Evolutionary conservation across 2,329 filamentous ascomycete species (phyloP).

Genomic region (Phyllosticta ampelicida): DNA sequence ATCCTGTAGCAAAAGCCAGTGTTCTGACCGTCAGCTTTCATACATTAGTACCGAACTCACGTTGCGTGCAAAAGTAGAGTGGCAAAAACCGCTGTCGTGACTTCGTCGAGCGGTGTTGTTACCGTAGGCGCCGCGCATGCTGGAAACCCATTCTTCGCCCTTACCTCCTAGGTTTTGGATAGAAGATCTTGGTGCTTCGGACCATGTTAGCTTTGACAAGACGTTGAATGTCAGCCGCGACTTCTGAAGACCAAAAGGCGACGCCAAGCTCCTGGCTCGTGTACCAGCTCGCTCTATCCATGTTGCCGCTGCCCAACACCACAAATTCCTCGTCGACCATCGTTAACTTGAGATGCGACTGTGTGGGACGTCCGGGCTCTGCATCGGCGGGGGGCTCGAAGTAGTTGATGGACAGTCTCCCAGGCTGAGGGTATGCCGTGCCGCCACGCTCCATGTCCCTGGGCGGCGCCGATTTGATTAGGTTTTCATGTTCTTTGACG

Average conservation of each 20-base stretch:
- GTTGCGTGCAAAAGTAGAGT: neutral
- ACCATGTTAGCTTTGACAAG: conserved; percentile 1
- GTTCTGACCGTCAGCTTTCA: neutral
- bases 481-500: conserved; percentile 42
- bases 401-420: conserved; percentile 48
- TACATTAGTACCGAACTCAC: neutral
- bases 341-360: conserved; percentile 68
- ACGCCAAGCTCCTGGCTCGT: conserved; percentile 77
- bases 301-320: conserved; percentile 69
- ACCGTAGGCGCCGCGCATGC: neutral
- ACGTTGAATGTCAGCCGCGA: neutral
- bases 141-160: neutral
- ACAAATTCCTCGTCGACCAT: conserved; percentile 58
- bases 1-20: neutral
- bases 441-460: conserved; percentile 35
- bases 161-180: neutral
- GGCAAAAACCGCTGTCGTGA: neutral
- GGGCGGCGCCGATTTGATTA: conserved; percentile 14
- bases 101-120: neutral
- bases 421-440: conserved; percentile 27
- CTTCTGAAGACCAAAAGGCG: conserved; percentile 29
- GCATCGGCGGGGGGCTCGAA: conserved; percentile 34
- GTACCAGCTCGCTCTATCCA: conserved; percentile 78
- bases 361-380: conserved; percentile 48
- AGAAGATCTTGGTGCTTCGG: conserved; percentile 1